Conservation (phyloP, 2,329 filamentous ascomycete species). For the Colletotrichum phormii region DNA sequence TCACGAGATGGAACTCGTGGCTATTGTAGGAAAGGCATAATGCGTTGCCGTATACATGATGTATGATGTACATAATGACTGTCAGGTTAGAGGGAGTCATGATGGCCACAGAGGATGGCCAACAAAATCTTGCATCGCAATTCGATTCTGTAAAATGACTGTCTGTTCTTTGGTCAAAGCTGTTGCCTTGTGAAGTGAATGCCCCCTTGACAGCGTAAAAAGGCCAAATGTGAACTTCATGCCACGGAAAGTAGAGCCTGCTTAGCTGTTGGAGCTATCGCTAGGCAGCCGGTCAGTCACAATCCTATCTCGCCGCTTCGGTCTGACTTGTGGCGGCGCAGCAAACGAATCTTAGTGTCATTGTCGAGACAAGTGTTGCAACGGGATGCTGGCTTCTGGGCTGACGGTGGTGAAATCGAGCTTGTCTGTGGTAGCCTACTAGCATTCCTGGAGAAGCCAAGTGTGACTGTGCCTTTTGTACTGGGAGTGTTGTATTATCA, state of each 20-base stretch:
- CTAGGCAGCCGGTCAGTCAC: slow-evolving; percentile 11
- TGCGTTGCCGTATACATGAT: slow-evolving; percentile 32
- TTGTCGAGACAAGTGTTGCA: slow-evolving; percentile 1
- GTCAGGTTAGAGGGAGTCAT: slow-evolving; percentile 35
- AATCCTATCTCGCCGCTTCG: not conserved
- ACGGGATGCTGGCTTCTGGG: not conserved
- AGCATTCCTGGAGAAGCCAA: not conserved
- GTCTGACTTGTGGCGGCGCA: not conserved
- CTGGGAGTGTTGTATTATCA: not conserved
- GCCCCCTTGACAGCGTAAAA: not conserved
- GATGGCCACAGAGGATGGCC: slow-evolving; percentile 15
- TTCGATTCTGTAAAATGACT: not conserved
- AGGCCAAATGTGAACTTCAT: not conserved
- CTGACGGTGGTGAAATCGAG: not conserved
- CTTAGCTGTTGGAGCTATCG: not conserved
- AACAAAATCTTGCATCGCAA: slow-evolving; percentile 15
- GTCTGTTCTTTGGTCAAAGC: not conserved
- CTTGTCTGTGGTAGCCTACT: not conserved
- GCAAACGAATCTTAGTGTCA: slow-evolving; percentile 3
- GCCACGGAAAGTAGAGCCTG: not conserved
- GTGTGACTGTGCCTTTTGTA: not conserved
- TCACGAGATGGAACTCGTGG: slow-evolving; percentile 17
- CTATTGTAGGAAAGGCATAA: slow-evolving; percentile 34
- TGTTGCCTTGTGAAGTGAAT: not conserved
- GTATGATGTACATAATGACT: slow-evolving; percentile 37